phyloP scores from a whole-genome alignment of 805 yeast species.

The Candida ovalis region DNA sequence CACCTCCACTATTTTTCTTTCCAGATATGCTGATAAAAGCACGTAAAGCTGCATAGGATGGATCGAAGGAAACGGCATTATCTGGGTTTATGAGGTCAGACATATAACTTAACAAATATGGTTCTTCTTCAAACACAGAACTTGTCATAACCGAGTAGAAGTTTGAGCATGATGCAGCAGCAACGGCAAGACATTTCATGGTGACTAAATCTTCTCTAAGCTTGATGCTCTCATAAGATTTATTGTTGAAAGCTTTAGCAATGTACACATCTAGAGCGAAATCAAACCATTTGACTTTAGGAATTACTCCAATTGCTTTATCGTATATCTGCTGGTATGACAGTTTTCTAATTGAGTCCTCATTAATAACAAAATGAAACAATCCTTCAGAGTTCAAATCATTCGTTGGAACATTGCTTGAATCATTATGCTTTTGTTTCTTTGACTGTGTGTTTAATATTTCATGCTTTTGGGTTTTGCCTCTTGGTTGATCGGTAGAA shows the following conservation, averaged over 20 bases:
- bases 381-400: slow-evolving; percentile 40
- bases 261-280: slow-evolving; percentile 58
- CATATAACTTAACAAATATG: slow-evolving; percentile 62
- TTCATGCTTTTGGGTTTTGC: slow-evolving; percentile 15
- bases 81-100: slow-evolving; percentile 74
- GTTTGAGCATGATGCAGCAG: slow-evolving; percentile 55
- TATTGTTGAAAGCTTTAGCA: slow-evolving; percentile 67
- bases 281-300: slow-evolving; percentile 59
- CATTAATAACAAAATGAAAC: slow-evolving; percentile 46
- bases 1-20: slow-evolving; percentile 68
- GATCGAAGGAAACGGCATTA: slow-evolving; percentile 45
- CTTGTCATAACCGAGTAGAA: slow-evolving; percentile 58
- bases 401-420: slow-evolving; percentile 10
- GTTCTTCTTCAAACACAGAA: slow-evolving; percentile 66
- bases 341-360: slow-evolving; percentile 51
- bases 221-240: slow-evolving; percentile 47
- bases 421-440: slow-evolving; percentile 15
- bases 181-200: slow-evolving; percentile 64
- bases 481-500: slow-evolving; percentile 10
- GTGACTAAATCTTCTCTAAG: slow-evolving; percentile 58
- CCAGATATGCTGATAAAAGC: slow-evolving; percentile 67
- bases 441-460: slow-evolving; percentile 22
- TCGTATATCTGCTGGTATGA: slow-evolving; percentile 62
- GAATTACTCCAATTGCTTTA: slow-evolving; percentile 52
- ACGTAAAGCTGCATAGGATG: slow-evolving; percentile 58